Conservation (phyloP, 805 yeast genomes). For the Kodamaea fukazawae region DNA sequence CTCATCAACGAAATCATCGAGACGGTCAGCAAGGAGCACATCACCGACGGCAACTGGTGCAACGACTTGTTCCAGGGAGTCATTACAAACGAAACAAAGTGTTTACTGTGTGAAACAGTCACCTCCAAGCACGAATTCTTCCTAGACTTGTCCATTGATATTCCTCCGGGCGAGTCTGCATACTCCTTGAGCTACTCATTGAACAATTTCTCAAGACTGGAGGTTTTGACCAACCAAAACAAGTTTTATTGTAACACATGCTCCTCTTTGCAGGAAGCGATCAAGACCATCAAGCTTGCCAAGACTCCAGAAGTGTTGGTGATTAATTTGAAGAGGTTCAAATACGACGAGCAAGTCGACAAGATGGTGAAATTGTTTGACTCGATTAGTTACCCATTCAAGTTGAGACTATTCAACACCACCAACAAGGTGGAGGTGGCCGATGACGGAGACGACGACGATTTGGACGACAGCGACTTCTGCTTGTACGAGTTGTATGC, state of each 20-base stretch:
- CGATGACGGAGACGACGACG: constrained; percentile 4
- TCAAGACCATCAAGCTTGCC: constrained; percentile 79
- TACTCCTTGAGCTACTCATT: constrained; percentile 75
- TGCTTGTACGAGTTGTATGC: constrained; percentile 74
- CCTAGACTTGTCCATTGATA: constrained; percentile 81
- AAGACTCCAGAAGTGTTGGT: constrained; percentile 75
- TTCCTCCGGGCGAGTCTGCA: constrained; percentile 56
- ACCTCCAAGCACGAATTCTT: constrained; percentile 83
- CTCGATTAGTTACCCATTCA: constrained; percentile 75
- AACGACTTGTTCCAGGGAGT: constrained; percentile 79
- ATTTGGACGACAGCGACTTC: constrained; percentile 41
- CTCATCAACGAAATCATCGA: constrained; percentile 67
- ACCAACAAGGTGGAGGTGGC: constrained; percentile 29
- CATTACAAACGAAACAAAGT: constrained; percentile 82
- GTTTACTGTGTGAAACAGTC: constrained; percentile 82
- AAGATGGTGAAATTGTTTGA: constrained; percentile 84
- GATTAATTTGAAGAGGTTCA: constrained; percentile 86
- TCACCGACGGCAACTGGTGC: constrained; percentile 46
- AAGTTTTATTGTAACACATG: constrained; percentile 93
- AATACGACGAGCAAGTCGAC: constrained; percentile 80
- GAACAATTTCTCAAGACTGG: constrained; percentile 79
- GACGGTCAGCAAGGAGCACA: constrained; percentile 45
- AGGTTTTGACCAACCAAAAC: constrained; percentile 79
- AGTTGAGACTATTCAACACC: constrained; percentile 66
- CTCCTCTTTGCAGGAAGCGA: constrained; percentile 89